phyloP scores from a whole-genome alignment of 192 early-diverging fungal genomes.

The Coemansia nantahalensis region DNA sequence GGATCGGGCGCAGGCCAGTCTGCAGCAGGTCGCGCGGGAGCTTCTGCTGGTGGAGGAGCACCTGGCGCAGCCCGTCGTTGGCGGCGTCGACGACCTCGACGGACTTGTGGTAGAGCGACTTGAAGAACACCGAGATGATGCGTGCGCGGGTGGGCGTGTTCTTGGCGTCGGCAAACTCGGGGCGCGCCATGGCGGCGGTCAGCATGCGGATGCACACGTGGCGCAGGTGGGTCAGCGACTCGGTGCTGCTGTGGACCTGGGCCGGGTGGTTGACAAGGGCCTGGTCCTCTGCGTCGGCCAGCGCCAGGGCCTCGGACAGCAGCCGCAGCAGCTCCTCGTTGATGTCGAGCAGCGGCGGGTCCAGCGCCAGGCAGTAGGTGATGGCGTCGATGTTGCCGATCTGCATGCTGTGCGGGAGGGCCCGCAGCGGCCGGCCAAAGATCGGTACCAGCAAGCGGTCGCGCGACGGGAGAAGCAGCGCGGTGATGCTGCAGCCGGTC shows the following conservation, averaged over 20 bases:
- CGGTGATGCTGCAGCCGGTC: conserved; percentile 76
- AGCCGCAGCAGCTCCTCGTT: conserved; percentile 89
- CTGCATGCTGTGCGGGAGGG: conserved; percentile 93
- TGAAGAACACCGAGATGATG: conserved; percentile 98
- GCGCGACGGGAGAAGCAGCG: conserved; percentile 76
- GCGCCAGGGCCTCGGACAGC: conserved; percentile 84
- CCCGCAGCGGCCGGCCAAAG: conserved; percentile 94
- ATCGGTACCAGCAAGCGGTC: conserved; percentile 89
- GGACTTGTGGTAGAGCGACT: conserved; percentile 93
- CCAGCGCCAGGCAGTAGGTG: conserved; percentile 88
- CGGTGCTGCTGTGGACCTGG: conserved; percentile 76
- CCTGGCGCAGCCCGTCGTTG: conserved; percentile 84
- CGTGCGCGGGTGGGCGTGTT: conserved; percentile 79
- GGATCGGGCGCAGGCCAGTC: conserved; percentile 91
- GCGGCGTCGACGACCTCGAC: conserved; percentile 94
- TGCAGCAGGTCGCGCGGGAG: conserved; percentile 94
- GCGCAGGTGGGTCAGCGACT: conserved; percentile 80
- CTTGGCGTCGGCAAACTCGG: conserved; percentile 72
- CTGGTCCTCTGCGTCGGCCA: conserved; percentile 98
- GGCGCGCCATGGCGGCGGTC: conserved; percentile 86
- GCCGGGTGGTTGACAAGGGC: conserved; percentile 78
- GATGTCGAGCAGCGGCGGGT: conserved; percentile 85
- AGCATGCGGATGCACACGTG: conserved; percentile 97
- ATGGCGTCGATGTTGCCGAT: conserved; percentile 99
- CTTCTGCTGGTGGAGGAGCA: conserved; percentile 59